Base-by-base conservation (phyloP, 2,329 filamentous ascomycete genomes). In the Macroventuria anomochaeta region DNA sequence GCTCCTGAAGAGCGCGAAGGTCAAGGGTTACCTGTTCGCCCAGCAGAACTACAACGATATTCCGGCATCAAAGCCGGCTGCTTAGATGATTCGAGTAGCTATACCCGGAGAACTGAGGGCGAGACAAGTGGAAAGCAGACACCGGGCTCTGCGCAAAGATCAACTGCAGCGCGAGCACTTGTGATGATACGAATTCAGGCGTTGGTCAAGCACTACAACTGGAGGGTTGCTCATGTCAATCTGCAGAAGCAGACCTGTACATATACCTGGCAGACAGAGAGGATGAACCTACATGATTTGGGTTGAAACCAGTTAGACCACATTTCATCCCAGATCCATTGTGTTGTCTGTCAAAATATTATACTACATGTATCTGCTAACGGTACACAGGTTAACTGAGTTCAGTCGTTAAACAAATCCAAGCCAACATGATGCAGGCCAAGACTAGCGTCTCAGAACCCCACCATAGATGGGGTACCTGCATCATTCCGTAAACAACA, bases 11-110 rank as follows among this genome's bases (percentile, higher is more conserved):
- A 83, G 88, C 61, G 83, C 88, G 69, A 89, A 90, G 78, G 83
- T 93, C 73, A 88, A 86, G 79, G 90, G 90, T 55, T 91, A 90
- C 75, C 80, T 91, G 61, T 92, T 91, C 67, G 79, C 91, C 70
- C 89, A 93, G 78, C 87, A 89, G 72, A 91, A 92, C 79, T 90
- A 90, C 76, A 72, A 87, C 55, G 76, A 68, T 34, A 31, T 54
- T 18, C 7, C 40, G 21, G 44, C 34, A 29, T 55, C 52, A 20
- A 55, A 55, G 47, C 46, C 53, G 17, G 46, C 46, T 26, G 40
- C 46, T 29, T 50, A 55, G 32, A 38, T 2, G n/a, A 34, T 5
- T 15, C 10, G 80, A 46, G 82, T 18, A 38, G 32, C 28, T 29
- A 34, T 25, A 39, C 13, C 7, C 8, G 39, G 17, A 28, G 29